Evolutionary conservation across 2,329 filamentous ascomycete genomes (phyloP), one percentile per base, ranked within the genome.

Genomic region (Ascochyta lentis): DNA sequence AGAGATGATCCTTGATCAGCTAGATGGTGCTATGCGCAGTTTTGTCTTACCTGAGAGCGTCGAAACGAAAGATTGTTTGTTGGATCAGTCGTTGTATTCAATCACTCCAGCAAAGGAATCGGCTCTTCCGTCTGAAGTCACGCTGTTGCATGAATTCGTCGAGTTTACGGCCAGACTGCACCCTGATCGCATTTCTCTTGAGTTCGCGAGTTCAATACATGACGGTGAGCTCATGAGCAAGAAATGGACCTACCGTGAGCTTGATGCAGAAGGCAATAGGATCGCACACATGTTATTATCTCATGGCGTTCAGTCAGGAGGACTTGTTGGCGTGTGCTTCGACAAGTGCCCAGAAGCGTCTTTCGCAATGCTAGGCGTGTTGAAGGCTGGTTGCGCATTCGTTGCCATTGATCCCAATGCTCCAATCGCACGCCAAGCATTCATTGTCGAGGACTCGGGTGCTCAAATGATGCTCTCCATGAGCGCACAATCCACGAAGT

Each of bases 331-430:
- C 0, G 82, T 94, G 8, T 92, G 89, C 68, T 96, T 96, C 66
- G 86, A 92, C 52, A 96, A 96, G 70, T 93, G 89, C 58, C 88
- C 92, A 0, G 89, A 94, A 68, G 92, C 91, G 0, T 93, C 91
- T 34, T 91, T 95, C 65, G 84, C 89, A 0, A 92, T 96, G 35
- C 78, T 96, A 1, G 92, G 91, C 1, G 88, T 95, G 49, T 77
- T 96, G 29, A 96, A 96, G 71, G 86, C 89, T 6, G 92, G 92
- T 0, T 93, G 89, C 69, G 85, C 89, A 1, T 96, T 93, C 72
- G 81, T 96, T 15, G 91, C 92, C 0, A 81, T 96, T 9, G 92
- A 96, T 68, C 88, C 90, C 0, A 83, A 82, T 0, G 89, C 92
- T 0, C 92, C 92, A 0, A 78, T 80, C 3, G 83, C 88, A 9